Evolutionary conservation across 495 filamentous ascomycete species (phyloP).

Genomic region (Xylaria palmicola): DNA sequence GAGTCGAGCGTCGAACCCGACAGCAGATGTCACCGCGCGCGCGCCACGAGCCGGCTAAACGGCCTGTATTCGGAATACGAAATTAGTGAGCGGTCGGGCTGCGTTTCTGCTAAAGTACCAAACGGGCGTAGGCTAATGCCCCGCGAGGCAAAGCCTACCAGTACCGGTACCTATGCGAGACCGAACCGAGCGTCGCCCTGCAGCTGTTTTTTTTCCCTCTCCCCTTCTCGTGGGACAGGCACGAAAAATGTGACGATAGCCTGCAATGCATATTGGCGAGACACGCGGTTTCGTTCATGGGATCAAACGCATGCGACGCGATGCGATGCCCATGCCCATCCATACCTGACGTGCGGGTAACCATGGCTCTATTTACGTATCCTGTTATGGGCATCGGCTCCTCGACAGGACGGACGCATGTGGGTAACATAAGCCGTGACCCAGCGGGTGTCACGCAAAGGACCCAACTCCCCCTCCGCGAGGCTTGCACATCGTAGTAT

Average conservation of each 20-base stretch:
- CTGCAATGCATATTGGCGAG: conserved; percentile 16
- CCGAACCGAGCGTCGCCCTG: conserved; percentile 8
- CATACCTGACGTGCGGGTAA: background rate
- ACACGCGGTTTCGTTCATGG: conserved; percentile 8
- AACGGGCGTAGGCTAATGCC: conserved; percentile 1
- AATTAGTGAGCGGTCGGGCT: background rate
- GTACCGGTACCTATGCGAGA: conserved; percentile 11
- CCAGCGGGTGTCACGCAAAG: background rate
- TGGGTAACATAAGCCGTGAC: background rate
- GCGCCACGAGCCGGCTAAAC: conserved; percentile 4
- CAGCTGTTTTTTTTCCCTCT: background rate
- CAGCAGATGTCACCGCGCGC: no score
- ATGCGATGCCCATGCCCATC: no score
- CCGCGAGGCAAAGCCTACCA: no score
- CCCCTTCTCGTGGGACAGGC: background rate
- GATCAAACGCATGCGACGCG: conserved; percentile 11
- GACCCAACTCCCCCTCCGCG: no score
- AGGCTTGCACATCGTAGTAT: no score
- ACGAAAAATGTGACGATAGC: conserved; percentile 1
- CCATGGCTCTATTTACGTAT: background rate
- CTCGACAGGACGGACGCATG: background rate
- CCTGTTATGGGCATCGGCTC: background rate
- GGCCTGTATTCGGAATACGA: background rate
- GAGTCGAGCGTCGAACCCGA: no score
- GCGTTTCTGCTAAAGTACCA: conserved; percentile 5